Evolutionary conservation across 1,284 basidiomycete species (phyloP), one percentile per base, ranked within the genome.

Genomic region (Schizophyllum amplum): DNA sequence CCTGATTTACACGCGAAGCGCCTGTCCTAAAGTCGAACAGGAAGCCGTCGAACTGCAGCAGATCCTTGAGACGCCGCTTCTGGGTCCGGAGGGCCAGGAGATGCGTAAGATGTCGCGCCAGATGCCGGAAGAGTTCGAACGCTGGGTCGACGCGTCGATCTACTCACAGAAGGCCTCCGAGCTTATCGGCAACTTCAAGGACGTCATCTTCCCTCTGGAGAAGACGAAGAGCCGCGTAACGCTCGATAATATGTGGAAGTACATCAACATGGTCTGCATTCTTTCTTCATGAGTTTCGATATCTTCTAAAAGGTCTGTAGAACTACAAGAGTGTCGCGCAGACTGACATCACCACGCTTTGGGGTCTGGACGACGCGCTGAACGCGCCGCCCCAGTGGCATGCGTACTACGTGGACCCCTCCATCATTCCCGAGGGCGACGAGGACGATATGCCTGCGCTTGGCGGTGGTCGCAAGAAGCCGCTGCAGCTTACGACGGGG

Each of bases 141-240:
- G 66, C 51, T 89, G 87, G 86, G 65, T 79, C 1, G 83, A 87
- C 62, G 86, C 86, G 5, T 82, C 86, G 63, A 65, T 80, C 52
- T 72, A 73, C 57, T 90, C 88, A 0, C 72, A 73, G 54, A 69
- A 74, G 59, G 87, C 85, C 9, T 77, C 81, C 2, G 71, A 76
- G 47, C 67, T 71, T 53, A 75, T 73, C 54, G 70, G 71, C 17
- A 78, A 71, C 60, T 84, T 78, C 67, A 77, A 82, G 63, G 77
- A 81, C 58, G 63, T 78, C n/a, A 75, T 87, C 46, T 76, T 69
- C 60, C 87, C 87, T 4, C 64, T 90, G 46, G 73, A 76, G 53
- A 81, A 74, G 63, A 79, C 83, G 7, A 81, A 73, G 66, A 75
- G 74, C 20, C 68, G 73, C 50, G 56, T 62, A 4, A 72, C 78